Base-by-base conservation (phyloP, 805 yeast species). In the Starmerella ratchasimensis region DNA sequence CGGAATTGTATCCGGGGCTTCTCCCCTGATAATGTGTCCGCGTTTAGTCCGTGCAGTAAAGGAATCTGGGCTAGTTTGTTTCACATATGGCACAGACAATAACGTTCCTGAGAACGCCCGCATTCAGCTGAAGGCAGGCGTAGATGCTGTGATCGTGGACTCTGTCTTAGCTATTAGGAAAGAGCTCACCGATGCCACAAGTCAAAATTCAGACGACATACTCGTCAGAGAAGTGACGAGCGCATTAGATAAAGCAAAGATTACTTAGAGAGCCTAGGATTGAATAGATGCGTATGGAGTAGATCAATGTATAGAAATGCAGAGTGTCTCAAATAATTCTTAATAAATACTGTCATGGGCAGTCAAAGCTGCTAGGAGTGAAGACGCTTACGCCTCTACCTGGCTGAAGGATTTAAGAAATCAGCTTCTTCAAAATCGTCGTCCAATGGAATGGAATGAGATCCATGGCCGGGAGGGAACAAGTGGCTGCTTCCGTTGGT, bases 81-180 rank as follows among this genome's bases (percentile, higher is more conserved):
- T 88, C 39, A 81, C 95, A 0, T 88, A 88, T 51, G 97, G 97
- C 21, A 68, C 71, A 1, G 67, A 70, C 54, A 88, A 88, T 57
- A 88, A 88, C 51, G 74, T 73, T 25, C 94, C 96, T 0, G 83
- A 72, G 40, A 74, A 75, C 44, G 84, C 93, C 21, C 75, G 74
- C 48, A 63, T 80, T 40, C 95, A 88, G 58, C 77, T 88, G 77
- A 74, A 73, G 45, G 86, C 93, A 3, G 97, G 97, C 7, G 94
- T 88, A 10, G 97, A 88, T 64, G 98, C 98, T 0, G 96, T 88
- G n/a, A 88, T 88, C 60, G 96, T 82, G 3, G 97, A 88, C 59
- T 76, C 82, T 38, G 97, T 88, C 2, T 65, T 86, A 52, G 95
- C 94, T 0, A 93, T 86, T n/a, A 68, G 94, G 54, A 78, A 78